A percentile compares a stretch with the other conserved stretches of the same genome.
Evolutionary conservation across 306 rosid species (phyloP).

Genomic region (Sphenostylis stenocarpa): DNA sequence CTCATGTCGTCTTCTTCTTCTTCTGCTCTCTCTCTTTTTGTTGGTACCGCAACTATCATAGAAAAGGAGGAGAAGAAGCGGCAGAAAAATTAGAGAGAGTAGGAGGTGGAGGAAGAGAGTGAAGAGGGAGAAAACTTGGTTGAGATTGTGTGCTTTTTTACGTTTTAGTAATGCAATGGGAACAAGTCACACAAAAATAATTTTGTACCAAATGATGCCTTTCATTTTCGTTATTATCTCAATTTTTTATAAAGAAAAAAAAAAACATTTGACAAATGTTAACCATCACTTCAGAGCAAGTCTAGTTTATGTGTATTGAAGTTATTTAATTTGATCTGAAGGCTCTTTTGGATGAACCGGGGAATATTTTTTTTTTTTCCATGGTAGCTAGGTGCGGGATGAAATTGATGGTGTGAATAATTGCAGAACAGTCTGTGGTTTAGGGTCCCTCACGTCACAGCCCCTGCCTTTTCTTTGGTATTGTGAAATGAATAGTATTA

Average conservation of each 20-base stretch:
- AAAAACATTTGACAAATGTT: not conserved
- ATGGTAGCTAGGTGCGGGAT: slow-evolving; percentile 39
- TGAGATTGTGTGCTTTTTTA: not conserved
- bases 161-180: slow-evolving; percentile 38
- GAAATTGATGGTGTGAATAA: slow-evolving; percentile 73
- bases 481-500: slow-evolving; percentile 49
- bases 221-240: not conserved
- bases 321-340: no score
- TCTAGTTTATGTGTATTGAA: no score
- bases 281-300: not conserved
- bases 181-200: slow-evolving; percentile 41
- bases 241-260: not conserved
- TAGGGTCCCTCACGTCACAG: slow-evolving; percentile 37
- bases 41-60: slow-evolving; percentile 39
- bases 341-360: not conserved
- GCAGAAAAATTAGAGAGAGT: not conserved
- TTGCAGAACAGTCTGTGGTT: slow-evolving; percentile 64
- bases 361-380: not conserved
- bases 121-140: not conserved
- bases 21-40: not conserved
- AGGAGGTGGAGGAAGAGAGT: not conserved
- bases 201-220: slow-evolving; percentile 28
- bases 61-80: slow-evolving; percentile 23
- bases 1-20: slow-evolving; percentile 47
- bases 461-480: slow-evolving; percentile 24